These are phyloP conservation scores for Syzygium syzygioides DNA, from an alignment of 441 rosid genomes.

Conservation along the genomic window DNA sequence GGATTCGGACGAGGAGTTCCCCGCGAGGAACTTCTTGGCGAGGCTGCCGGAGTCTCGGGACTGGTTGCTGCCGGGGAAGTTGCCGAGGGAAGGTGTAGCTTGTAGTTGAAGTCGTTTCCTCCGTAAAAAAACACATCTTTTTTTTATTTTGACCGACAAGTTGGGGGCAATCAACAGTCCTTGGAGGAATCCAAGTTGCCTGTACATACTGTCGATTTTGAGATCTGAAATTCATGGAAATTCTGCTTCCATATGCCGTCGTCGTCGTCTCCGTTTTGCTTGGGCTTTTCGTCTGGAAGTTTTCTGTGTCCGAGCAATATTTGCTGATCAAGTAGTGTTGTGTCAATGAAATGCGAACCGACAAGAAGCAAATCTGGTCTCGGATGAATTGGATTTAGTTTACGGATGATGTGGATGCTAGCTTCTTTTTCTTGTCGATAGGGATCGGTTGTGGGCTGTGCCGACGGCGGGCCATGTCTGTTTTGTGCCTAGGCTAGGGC, in stretches of 20 bases:
- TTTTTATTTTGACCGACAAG: not conserved
- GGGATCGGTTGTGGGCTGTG: not conserved
- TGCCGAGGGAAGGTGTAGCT: too few relatives aligned
- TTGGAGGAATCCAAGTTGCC: not conserved
- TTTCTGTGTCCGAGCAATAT: not conserved
- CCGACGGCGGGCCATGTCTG: not conserved
- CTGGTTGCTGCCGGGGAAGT: too few relatives aligned
- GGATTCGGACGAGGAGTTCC: too few relatives aligned
- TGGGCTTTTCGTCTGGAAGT: too few relatives aligned
- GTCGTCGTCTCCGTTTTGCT: not conserved
- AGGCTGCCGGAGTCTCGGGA: too few relatives aligned
- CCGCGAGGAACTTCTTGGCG: too few relatives aligned
- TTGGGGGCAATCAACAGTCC: not conserved
- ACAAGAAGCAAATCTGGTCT: not conserved
- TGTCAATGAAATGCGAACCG: not conserved
- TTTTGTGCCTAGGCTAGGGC: not conserved
- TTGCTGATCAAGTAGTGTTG: not conserved
- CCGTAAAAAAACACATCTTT: too few relatives aligned
- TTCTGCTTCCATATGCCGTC: not conserved
- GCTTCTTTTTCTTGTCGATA: not conserved
- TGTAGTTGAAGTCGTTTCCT: too few relatives aligned
- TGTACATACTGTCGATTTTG: too few relatives aligned
- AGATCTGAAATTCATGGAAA: not conserved
- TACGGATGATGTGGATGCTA: not conserved
- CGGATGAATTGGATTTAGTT: not conserved